These are phyloP conservation scores for Fusarium solani-melongenae DNA, from an alignment of 2,329 filamentous ascomycete species.

Conservation along the genomic window DNA sequence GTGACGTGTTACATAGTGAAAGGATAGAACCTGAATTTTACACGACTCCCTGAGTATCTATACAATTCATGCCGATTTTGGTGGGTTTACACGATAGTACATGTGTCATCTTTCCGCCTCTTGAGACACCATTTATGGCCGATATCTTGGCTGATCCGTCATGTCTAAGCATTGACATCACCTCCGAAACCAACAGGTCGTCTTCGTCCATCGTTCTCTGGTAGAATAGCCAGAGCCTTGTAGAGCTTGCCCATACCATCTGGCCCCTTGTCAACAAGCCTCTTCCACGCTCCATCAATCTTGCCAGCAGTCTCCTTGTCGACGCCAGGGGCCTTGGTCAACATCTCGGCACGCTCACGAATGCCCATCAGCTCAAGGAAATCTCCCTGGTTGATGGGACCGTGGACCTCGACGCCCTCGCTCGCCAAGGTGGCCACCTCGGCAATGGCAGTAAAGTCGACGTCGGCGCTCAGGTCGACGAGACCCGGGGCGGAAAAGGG, in stretches of 20 bases:
- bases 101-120: background rate
- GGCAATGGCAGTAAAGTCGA: constrained; percentile 89
- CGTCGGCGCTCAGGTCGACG: constrained; percentile 91
- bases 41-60: background rate
- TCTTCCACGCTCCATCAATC: constrained; percentile 79
- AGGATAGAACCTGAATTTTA: constrained; percentile 13
- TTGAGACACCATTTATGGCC: background rate
- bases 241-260: constrained; percentile 95
- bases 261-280: constrained; percentile 84
- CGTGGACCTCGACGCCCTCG: constrained; percentile 88
- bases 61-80: background rate
- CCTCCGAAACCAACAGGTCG: constrained; percentile 94
- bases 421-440: constrained; percentile 82
- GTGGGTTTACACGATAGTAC: constrained; percentile 28
- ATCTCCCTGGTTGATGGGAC: constrained; percentile 84
- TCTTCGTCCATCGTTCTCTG: constrained; percentile 78
- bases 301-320: constrained; percentile 63
- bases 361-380: constrained; percentile 89
- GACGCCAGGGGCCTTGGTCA: constrained; percentile 62
- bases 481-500: constrained; percentile 84
- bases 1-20: constrained; percentile 13
- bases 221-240: constrained; percentile 91
- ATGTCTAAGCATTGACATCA: constrained; percentile 54
- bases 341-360: constrained; percentile 75
- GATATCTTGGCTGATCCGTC: background rate